Conservation (phyloP, 306 rosid species). For the Neltuma alba region DNA sequence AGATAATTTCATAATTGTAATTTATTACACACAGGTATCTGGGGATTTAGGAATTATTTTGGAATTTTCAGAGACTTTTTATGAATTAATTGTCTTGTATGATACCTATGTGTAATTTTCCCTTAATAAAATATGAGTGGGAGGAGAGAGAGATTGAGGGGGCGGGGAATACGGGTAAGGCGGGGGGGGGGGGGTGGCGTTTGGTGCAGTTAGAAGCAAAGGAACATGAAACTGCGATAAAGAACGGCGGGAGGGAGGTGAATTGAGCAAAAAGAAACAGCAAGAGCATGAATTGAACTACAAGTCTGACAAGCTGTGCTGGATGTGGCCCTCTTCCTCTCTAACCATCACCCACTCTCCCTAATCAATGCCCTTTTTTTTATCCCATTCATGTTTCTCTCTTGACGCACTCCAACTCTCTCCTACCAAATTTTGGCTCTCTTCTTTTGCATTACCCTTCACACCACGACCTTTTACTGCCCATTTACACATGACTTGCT, state of each 20-base stretch:
- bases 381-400: background rate
- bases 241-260: background rate
- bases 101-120: too few species aligned
- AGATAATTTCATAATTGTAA: too few species aligned
- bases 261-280: too few species aligned
- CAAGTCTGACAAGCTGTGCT: background rate
- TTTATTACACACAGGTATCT: too few species aligned
- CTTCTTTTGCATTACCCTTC: too few species aligned
- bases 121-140: too few species aligned
- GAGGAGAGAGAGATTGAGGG: too few species aligned
- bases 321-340: background rate
- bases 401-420: background rate
- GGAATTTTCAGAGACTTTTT: too few species aligned
- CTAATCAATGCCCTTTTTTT: background rate
- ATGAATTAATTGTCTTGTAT: too few species aligned
- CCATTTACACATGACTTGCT: background rate
- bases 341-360: background rate
- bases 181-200: background rate
- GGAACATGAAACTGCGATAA: background rate
- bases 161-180: background rate
- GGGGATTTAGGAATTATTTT: too few species aligned
- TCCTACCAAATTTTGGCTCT: too few species aligned
- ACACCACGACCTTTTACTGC: background rate
- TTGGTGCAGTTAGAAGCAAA: background rate
- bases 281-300: background rate